These are phyloP conservation scores for Smallanthus sonchifolius DNA, from an alignment of 129 eudicot species.

Conservation along the genomic window DNA sequence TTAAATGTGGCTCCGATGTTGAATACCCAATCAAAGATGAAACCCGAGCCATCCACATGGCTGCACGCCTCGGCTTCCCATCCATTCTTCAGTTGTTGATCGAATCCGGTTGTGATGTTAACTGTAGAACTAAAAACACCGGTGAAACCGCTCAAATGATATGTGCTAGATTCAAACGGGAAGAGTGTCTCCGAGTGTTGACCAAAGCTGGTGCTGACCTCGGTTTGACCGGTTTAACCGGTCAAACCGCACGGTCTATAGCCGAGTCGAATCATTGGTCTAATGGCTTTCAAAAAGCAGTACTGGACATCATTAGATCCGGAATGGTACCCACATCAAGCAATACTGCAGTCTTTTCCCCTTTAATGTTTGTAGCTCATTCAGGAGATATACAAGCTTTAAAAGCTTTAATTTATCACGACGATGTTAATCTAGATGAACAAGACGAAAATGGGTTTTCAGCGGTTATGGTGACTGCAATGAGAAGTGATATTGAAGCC, in stretches of 20 bases:
- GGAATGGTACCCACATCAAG: conserved; percentile 55
- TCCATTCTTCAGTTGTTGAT: conserved; percentile 45
- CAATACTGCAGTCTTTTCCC: conserved; percentile 45
- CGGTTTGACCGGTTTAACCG: conserved; percentile 45
- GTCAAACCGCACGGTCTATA: conserved; percentile 48
- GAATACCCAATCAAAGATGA: conserved; percentile 48
- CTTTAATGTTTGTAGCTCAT: conserved; percentile 57
- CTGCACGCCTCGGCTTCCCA: conserved; percentile 63
- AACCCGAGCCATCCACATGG: conserved; percentile 73
- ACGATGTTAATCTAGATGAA: conserved; percentile 43
- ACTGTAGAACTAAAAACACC: conserved; percentile 40
- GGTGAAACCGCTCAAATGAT: conserved; percentile 81
- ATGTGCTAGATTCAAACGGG: conserved; percentile 50
- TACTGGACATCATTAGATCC: conserved; percentile 41
- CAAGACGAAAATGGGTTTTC: conserved; percentile 79
- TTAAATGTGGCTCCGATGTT: conserved; percentile 50
- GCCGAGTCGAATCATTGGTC: conserved; percentile 55
- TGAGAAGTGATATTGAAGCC: conserved; percentile 74
- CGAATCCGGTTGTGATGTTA: conserved; percentile 62
- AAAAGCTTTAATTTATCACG: conserved; percentile 38
- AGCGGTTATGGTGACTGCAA: conserved; percentile 74
- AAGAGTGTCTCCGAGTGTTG: conserved; percentile 62
- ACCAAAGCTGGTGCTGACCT: conserved; percentile 75
- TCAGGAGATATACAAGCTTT: conserved; percentile 60
- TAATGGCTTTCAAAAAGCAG: conserved; percentile 45